A percentile compares a stretch with the other conserved stretches of the same genome.
Evolutionary conservation across 192 early-diverging fungal species (phyloP).

Genomic region (Coemansia asiatica): DNA sequence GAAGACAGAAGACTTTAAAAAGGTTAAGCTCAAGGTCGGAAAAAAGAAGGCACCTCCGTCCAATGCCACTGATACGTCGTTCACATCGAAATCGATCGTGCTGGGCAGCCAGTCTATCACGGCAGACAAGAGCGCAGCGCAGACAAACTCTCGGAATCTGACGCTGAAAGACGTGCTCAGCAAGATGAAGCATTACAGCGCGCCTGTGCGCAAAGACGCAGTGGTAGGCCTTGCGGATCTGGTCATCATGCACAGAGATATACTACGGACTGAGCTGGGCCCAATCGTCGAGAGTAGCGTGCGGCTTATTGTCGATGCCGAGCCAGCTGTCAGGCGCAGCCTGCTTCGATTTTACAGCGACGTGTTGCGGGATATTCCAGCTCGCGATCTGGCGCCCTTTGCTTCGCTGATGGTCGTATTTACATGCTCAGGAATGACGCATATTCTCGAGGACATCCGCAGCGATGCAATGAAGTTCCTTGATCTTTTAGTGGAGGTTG

Average conservation of each 20-base stretch:
- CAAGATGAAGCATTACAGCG: conserved; percentile 78
- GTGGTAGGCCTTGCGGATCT: conserved; percentile 53
- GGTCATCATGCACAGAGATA: conserved; percentile 32
- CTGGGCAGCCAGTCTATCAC: conserved; percentile 78
- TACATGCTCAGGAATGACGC: conserved; percentile 84
- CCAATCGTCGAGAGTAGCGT: conserved; percentile 47
- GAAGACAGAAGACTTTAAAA: conserved; percentile 81
- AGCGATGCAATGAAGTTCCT: conserved; percentile 77
- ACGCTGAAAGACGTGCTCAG: conserved; percentile 72
- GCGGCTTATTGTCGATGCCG: conserved; percentile 53
- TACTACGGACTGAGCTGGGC: conserved; percentile 50
- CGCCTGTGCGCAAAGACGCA: conserved; percentile 56
- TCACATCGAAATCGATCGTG: conserved; percentile 77
- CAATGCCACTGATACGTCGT: conserved; percentile 80
- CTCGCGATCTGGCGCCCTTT: conserved; percentile 74
- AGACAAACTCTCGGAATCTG: conserved; percentile 76
- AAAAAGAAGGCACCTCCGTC: conserved; percentile 76
- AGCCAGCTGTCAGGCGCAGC: conserved; percentile 47
- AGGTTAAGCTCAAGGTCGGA: conserved; percentile 90
- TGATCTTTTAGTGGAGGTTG: conserved; percentile 67
- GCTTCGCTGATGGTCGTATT: conserved; percentile 74
- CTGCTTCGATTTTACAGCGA: conserved; percentile 52
- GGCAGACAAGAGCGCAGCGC: conserved; percentile 69
- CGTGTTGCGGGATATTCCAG: conserved; percentile 41
- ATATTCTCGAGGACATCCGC: conserved; percentile 85